Percentiles rank a stretch among this genome's conserved stretches.
Evolutionary conservation across 345 rosid species (phyloP).

Genomic region (Syzygium oleosum): DNA sequence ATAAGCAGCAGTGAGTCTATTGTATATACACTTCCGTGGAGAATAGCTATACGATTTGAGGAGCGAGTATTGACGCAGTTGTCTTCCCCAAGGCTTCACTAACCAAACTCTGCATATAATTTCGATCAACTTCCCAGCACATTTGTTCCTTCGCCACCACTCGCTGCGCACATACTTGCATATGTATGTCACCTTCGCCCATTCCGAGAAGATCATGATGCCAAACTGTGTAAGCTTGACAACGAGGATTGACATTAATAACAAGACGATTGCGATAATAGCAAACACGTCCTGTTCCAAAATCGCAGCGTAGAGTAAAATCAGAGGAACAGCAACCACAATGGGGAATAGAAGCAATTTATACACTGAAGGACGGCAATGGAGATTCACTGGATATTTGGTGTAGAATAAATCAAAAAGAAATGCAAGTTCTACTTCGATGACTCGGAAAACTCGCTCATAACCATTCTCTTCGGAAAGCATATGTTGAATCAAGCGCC

Average conservation of each 20-base stretch:
- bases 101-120: not conserved
- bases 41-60: not conserved
- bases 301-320: no score
- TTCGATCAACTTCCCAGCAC: not conserved
- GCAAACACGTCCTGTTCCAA: accelerated
- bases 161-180: accelerated
- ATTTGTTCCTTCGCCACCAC: not conserved
- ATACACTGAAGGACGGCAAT: no score
- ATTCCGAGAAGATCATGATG: not conserved
- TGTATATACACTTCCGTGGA: not conserved
- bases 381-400: not conserved
- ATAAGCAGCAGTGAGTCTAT: accelerated
- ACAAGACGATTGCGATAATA: accelerated
- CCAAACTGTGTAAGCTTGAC: not conserved
- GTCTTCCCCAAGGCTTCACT: not conserved
- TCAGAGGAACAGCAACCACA: not conserved
- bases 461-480: not conserved
- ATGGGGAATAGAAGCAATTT: not conserved
- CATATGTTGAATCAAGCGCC: not conserved
- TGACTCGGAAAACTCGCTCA: not conserved
- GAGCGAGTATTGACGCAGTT: not conserved
- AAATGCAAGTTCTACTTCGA: not conserved
- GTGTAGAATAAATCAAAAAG: not conserved
- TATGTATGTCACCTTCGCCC: not conserved
- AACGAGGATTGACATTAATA: not conserved